Conservation (phyloP, 192 early-diverging fungal genomes). For the Cetraspora pellucida region DNA sequence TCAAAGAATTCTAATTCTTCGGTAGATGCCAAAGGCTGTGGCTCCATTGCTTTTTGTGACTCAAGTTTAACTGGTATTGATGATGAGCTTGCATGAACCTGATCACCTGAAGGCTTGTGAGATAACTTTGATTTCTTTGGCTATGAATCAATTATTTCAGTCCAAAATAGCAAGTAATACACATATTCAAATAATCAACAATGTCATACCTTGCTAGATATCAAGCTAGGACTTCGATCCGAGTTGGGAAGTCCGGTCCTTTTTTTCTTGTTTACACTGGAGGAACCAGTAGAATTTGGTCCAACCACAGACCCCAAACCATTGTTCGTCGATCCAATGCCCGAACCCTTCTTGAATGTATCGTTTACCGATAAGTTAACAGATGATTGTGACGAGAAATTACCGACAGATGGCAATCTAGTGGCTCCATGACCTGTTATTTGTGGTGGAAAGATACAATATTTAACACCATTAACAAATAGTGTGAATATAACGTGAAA, state of each 20-base stretch:
- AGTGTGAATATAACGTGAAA: neutral
- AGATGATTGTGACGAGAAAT: slow-evolving; percentile 50
- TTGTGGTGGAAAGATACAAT: too few relatives aligned
- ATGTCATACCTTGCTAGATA: slow-evolving; percentile 23
- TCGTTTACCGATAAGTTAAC: neutral
- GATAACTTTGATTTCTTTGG: slow-evolving; percentile 26
- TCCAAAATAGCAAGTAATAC: neutral
- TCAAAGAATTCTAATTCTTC: slow-evolving; percentile 97
- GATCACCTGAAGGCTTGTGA: slow-evolving; percentile 10
- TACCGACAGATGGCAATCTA: slow-evolving; percentile 60
- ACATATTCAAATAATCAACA: neutral
- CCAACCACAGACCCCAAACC: neutral
- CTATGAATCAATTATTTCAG: slow-evolving; percentile 19
- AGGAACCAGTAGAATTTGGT: neutral
- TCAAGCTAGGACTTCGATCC: slow-evolving; percentile 2
- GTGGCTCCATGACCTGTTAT: slow-evolving; percentile 34
- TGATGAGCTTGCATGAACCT: slow-evolving; percentile 10
- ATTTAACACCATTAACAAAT: too few relatives aligned
- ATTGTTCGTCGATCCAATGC: neutral
- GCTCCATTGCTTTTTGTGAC: neutral
- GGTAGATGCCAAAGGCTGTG: slow-evolving; percentile 47
- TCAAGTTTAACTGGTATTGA: neutral
- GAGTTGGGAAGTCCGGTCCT: slow-evolving; percentile 4
- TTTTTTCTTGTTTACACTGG: slow-evolving; percentile 30
- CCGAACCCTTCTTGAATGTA: slow-evolving; percentile 11